A percentile compares a stretch with the other conserved stretches of the same genome.
Evolutionary conservation across 257 asterid genomes (phyloP).

Genomic region (Fraxinus quadrangulata): DNA sequence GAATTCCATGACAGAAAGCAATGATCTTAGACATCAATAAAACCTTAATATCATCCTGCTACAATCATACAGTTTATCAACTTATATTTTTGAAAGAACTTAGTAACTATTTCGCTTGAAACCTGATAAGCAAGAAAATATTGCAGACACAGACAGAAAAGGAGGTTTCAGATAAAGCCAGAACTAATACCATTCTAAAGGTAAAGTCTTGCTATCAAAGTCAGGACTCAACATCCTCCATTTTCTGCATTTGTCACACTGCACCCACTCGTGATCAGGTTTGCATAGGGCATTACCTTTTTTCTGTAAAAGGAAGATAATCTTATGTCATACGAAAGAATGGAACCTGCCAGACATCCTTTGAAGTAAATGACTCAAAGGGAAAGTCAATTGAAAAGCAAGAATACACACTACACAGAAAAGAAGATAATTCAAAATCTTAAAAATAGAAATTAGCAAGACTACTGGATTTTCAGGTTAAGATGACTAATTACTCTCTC

Average conservation of each 20-base stretch:
- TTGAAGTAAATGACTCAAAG: not conserved
- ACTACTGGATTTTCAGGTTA: not conserved
- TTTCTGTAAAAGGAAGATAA: conserved; percentile 42
- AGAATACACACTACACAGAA: not conserved
- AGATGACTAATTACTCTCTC: not conserved
- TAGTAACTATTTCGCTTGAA: conserved; percentile 14
- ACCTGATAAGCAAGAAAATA: conserved; percentile 4
- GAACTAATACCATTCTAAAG: conserved; percentile 58
- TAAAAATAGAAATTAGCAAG: not conserved
- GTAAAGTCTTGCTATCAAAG: conserved; percentile 56
- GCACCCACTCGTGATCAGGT: conserved; percentile 87
- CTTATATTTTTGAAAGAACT: conserved; percentile 2
- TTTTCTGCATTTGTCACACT: conserved; percentile 83
- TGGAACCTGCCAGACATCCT: conserved; percentile 6
- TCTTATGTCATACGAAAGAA: conserved; percentile 19
- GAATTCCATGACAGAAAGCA: not conserved
- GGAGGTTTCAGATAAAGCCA: not conserved
- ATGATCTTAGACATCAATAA: not conserved
- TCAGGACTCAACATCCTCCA: conserved; percentile 67
- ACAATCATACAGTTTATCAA: not conserved
- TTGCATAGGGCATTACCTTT: conserved; percentile 44
- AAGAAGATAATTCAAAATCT: not conserved
- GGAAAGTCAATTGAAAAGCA: not conserved
- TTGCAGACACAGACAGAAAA: not conserved
- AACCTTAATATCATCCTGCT: not conserved